phyloP scores from a whole-genome alignment of 495 filamentous ascomycete species.

The Stereocaulon alpinum region DNA sequence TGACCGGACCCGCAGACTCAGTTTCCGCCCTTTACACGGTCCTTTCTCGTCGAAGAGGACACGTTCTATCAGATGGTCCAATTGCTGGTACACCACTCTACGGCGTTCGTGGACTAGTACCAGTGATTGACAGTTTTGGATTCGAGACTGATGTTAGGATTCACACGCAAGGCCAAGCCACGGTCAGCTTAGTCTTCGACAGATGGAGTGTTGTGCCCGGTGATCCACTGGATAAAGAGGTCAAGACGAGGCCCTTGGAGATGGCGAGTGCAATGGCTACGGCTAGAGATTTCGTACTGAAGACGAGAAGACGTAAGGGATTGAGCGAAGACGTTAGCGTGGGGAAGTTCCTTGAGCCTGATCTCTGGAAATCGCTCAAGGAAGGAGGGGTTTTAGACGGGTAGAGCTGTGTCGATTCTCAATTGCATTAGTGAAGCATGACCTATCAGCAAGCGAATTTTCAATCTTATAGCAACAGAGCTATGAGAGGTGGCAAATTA shows the following conservation, averaged over 20 bases:
- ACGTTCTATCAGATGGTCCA: conserved; percentile 86
- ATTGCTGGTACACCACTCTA: conserved; percentile 96
- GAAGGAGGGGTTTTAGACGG: conserved; percentile 82
- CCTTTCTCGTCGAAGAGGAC: conserved; percentile 74
- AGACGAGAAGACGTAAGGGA: conserved; percentile 88
- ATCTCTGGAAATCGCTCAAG: conserved; percentile 77
- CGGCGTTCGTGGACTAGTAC: conserved; percentile 77
- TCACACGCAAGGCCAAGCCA: conserved; percentile 86
- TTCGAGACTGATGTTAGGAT: conserved; percentile 96
- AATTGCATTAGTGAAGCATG: no score
- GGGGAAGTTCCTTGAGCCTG: conserved; percentile 89
- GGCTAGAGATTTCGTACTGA: conserved; percentile 89
- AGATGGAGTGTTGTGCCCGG: conserved; percentile 92
- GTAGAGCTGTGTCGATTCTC: conserved; percentile 17
- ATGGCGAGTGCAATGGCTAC: conserved; percentile 77
- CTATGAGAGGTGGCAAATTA: no score
- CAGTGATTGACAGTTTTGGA: conserved; percentile 92
- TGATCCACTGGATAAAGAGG: conserved; percentile 82
- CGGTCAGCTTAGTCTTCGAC: conserved; percentile 87
- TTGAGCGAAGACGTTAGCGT: conserved; percentile 92
- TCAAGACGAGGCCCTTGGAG: conserved; percentile 73
- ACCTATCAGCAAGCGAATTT: no score
- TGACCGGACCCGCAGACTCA: conserved; percentile 87
- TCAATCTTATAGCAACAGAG: no score
- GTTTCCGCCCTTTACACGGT: conserved; percentile 86